Evolutionary conservation across 768 basidiomycete species (phyloP), one percentile per base, ranked within the genome.

Genomic region (Mycena pura): DNA sequence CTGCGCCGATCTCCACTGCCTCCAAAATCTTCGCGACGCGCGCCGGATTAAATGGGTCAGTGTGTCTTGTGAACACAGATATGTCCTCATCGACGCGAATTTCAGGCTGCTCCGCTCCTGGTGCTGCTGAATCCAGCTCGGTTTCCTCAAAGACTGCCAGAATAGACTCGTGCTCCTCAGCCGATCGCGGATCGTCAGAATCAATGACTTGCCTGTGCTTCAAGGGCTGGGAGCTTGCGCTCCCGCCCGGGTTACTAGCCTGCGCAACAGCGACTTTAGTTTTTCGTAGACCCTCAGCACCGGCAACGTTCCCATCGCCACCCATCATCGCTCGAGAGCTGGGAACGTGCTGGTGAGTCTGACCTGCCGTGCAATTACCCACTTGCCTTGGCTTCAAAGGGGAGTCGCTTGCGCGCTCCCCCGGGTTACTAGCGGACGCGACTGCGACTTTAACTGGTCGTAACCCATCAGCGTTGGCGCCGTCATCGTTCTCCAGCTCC

Each of bases 1-100:
- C 21, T 4, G 2, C 77, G 72, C 6, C 76, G 31, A 43, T 58
- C 7, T 50, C 40, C 22, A 58, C 49, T 1, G 6, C 41, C 25
- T 59, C 48, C 10, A 48, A n/a, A 3, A 53, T 43, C 17, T n/a
- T 40, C 17, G 51, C 38, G 17, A 53, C 24, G 11, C 40, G 51
- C 40, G 39, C 39, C 25, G 51, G 51, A 31, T 53, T 53, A 17
- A 53, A 53, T 9, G 51, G 51, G 13, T 53, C 40, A 8, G 39
- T 41, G 21, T 41, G 39, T 5, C 51, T 21, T 21, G 51, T 53
- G 28, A 41, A 53, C 4, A 53, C 29, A 19, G 51, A 53, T 5
- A 40, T 40, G n/a, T 53, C 51, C 19, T 43, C 51, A 15, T 43
- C 51, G 9, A 53, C 51, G 6, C 27, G 15, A 19, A 53, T 53